Conservation (phyloP, 1,139 yeast genomes). For the Kodamaea ohmeri region DNA sequence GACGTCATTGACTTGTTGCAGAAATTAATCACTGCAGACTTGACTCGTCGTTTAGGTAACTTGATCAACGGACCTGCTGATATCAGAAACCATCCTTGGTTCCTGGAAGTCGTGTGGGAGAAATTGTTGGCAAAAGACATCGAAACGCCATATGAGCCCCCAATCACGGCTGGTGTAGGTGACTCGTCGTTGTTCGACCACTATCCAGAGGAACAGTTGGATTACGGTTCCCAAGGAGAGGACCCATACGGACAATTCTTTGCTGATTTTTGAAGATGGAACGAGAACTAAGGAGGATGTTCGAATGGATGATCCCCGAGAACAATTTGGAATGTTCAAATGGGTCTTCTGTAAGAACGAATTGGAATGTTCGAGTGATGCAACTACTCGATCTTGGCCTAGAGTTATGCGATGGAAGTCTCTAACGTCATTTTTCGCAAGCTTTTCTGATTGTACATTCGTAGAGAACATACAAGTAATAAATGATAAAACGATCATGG, state of each 20-base stretch:
- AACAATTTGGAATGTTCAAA: no score
- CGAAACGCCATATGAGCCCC: constrained; percentile 64
- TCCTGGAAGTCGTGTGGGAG: constrained; percentile 61
- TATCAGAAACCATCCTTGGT: constrained; percentile 57
- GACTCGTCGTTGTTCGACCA: constrained; percentile 61
- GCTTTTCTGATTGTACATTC: no score
- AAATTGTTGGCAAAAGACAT: constrained; percentile 54
- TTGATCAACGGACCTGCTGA: constrained; percentile 58
- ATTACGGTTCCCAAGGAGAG: constrained; percentile 48
- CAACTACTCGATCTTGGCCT: no score
- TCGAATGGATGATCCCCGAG: no score
- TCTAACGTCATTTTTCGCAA: no score
- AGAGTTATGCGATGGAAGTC: no score
- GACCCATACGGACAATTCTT: constrained; percentile 53
- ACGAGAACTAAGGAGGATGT: no score
- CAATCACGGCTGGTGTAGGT: constrained; percentile 60
- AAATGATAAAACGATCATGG: no score
- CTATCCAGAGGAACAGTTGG: constrained; percentile 58
- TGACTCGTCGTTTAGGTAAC: constrained; percentile 56
- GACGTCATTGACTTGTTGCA: constrained; percentile 51
- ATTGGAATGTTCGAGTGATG: no score
- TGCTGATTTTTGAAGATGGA: constrained; percentile 34
- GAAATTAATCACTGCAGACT: constrained; percentile 53
- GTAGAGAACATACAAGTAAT: no score
- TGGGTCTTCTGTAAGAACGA: no score